A percentile compares a stretch with the other conserved stretches of the same genome.
These are phyloP conservation scores for Metschnikowia proteae DNA, from an alignment of 805 yeast species.

Conservation along the genomic window DNA sequence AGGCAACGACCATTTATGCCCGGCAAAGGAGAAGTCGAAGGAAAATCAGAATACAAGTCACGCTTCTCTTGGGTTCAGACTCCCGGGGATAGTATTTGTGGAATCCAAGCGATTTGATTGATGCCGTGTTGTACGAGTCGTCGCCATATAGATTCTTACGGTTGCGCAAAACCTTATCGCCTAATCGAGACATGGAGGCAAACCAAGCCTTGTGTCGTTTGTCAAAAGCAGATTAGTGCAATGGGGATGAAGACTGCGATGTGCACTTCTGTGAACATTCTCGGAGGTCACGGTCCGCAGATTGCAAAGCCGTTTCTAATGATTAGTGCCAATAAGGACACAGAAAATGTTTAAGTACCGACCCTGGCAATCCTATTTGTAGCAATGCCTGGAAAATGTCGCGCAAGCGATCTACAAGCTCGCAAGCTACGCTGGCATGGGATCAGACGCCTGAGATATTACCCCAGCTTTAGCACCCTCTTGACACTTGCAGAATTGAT, in stretches of 20 bases:
- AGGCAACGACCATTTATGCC: no score
- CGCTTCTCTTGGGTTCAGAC: not conserved
- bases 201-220: not conserved
- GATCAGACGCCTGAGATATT: no score
- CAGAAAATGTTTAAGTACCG: no score
- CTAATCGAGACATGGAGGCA: constrained; percentile 1
- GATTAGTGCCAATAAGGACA: not conserved
- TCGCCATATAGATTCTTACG: not conserved
- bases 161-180: constrained; percentile 4
- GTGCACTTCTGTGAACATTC: not conserved
- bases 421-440: no score
- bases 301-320: not conserved
- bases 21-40: not conserved
- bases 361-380: no score
- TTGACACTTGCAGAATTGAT: no score
- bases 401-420: no score
- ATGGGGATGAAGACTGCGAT: not conserved
- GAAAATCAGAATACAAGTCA: not conserved
- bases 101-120: not conserved
- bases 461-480: no score
- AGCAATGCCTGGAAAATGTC: no score
- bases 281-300: not conserved
- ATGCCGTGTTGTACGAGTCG: not conserved
- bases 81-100: not conserved
- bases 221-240: not conserved